Percentiles rank a stretch among this genome's conserved stretches.
These are phyloP conservation scores for Mytilinidion resinicola DNA, from an alignment of 495 filamentous ascomycete species.

Conservation along the genomic window DNA sequence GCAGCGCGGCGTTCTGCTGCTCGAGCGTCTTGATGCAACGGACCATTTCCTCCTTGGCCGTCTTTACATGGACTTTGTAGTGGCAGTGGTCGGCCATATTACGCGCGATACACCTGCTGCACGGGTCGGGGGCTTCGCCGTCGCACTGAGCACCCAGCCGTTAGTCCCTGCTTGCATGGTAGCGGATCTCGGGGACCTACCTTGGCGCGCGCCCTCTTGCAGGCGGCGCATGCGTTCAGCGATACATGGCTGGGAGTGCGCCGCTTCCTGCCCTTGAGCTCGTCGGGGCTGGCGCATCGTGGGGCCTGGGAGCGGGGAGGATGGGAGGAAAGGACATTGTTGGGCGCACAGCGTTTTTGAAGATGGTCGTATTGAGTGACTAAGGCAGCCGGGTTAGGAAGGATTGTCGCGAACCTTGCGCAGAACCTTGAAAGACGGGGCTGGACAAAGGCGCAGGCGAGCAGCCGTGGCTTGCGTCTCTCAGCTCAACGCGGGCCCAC, in stretches of 20 bases:
- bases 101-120: slow-evolving; percentile 9
- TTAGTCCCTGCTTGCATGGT: not conserved
- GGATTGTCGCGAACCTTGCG: too few species aligned
- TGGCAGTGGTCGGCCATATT: slow-evolving; percentile 13
- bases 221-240: slow-evolving; percentile 32
- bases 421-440: too few species aligned
- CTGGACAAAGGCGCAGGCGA: too few species aligned
- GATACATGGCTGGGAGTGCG: slow-evolving; percentile 29
- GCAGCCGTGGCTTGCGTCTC: too few species aligned
- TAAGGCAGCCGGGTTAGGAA: too few species aligned
- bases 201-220: slow-evolving; percentile 33
- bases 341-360: too few species aligned
- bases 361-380: too few species aligned
- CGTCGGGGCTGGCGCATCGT: not conserved
- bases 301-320: too few species aligned
- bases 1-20: slow-evolving; percentile 23
- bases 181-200: slow-evolving; percentile 9
- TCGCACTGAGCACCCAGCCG: slow-evolving; percentile 8
- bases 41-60: slow-evolving; percentile 21
- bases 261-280: slow-evolving; percentile 3
- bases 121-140: slow-evolving; percentile 15
- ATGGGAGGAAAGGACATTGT: too few species aligned
- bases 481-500: too few species aligned
- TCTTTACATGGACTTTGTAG: slow-evolving; percentile 23
- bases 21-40: slow-evolving; percentile 22